Percentiles rank a stretch among this genome's conserved stretches.
phyloP scores from a whole-genome alignment of 139 green algal species.

The Tetradesmus lagerheimii region DNA sequence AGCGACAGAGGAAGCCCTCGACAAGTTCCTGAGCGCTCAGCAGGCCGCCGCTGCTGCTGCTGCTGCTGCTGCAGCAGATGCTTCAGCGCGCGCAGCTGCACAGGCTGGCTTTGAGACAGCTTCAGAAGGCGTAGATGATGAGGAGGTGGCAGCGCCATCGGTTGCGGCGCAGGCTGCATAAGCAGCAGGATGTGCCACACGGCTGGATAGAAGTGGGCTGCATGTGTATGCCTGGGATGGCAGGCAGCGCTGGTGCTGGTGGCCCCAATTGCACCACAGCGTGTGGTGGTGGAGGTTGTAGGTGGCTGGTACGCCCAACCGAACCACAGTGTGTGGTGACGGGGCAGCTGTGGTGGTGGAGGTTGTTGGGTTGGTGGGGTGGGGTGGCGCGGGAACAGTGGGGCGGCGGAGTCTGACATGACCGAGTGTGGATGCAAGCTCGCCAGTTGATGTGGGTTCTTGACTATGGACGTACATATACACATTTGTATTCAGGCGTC shows the following conservation, averaged over 20 bases:
- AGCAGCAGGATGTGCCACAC: neutral
- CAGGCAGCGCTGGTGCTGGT: neutral
- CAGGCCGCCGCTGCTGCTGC: neutral
- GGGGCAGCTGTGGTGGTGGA: neutral
- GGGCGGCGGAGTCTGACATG: neutral
- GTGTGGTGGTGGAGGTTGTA: neutral
- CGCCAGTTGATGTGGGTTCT: neutral
- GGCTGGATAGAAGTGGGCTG: neutral
- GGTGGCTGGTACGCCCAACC: too few species aligned
- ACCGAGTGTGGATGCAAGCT: neutral
- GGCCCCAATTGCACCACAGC: too few species aligned
- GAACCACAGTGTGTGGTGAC: neutral
- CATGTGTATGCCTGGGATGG: neutral
- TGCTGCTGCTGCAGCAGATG: neutral
- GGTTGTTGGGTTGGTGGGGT: neutral
- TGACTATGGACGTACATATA: neutral
- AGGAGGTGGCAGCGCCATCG: neutral
- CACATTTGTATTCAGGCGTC: neutral
- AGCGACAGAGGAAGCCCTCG: neutral
- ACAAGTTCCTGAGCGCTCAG: neutral
- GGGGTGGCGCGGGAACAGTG: too few species aligned
- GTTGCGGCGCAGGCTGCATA: neutral
- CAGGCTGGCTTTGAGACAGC: neutral
- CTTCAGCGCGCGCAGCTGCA: neutral
- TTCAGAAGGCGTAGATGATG: neutral